These are phyloP conservation scores for Xylariaceae sp. DNA, from an alignment of 2,329 filamentous ascomycete genomes.

Conservation along the genomic window DNA sequence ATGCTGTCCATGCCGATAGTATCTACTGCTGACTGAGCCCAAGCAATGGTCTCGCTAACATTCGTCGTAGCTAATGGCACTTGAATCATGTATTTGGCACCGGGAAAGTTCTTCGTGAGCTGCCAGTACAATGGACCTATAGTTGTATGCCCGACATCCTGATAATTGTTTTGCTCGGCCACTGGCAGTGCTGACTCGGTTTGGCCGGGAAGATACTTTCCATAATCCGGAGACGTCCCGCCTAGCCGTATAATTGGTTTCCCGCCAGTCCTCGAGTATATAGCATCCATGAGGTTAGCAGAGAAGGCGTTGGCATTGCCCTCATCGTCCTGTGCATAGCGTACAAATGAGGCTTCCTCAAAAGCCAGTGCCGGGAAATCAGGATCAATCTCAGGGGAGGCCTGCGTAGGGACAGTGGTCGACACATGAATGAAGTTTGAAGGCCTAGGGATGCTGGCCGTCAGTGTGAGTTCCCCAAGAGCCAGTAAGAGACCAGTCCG, in stretches of 20 bases:
- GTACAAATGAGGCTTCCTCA: constrained; percentile 34
- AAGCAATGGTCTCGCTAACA: constrained; percentile 34
- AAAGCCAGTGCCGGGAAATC: constrained; percentile 35
- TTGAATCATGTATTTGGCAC: constrained; percentile 36
- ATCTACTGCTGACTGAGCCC: constrained; percentile 32
- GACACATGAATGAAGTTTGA: constrained; percentile 22
- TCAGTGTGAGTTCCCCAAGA: constrained; percentile 18
- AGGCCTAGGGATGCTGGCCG: constrained; percentile 19
- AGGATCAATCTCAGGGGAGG: constrained; percentile 24
- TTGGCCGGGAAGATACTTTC: constrained; percentile 33
- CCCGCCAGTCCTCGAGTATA: constrained; percentile 35
- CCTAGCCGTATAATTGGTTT: constrained; percentile 36
- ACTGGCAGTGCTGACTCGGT: constrained; percentile 31
- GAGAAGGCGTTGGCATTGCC: constrained; percentile 35
- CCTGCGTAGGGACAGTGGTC: constrained; percentile 11
- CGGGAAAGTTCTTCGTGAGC: constrained; percentile 31
- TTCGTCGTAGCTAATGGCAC: constrained; percentile 36
- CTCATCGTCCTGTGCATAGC: constrained; percentile 33
- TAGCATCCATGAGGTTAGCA: constrained; percentile 33
- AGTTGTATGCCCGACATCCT: constrained; percentile 34
- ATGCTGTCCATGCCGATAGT: constrained; percentile 33
- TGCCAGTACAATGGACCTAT: constrained; percentile 37
- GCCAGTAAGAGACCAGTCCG: constrained; percentile 18
- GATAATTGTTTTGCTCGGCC: constrained; percentile 35
- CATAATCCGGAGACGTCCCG: constrained; percentile 37